phyloP scores from a whole-genome alignment of 2,329 filamentous ascomycete species.

The Fusarium fujikuroi region DNA sequence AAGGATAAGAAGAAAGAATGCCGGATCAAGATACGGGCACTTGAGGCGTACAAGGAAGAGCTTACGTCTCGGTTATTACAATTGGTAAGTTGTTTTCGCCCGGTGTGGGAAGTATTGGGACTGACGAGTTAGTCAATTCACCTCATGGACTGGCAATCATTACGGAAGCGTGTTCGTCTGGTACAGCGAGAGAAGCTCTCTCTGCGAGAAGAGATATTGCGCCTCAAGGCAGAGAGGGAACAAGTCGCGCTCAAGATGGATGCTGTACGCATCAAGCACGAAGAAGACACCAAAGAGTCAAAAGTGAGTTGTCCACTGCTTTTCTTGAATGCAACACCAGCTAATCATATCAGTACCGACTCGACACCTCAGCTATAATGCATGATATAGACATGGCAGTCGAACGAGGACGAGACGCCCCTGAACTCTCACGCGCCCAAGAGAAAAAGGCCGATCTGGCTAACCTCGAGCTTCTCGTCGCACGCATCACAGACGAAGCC shows the following conservation, averaged over 20 bases:
- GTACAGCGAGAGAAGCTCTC: constrained; percentile 67
- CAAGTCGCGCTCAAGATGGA: constrained; percentile 72
- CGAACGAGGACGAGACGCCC: constrained; percentile 60
- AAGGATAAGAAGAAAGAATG: constrained; percentile 63
- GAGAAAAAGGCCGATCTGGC: constrained; percentile 62
- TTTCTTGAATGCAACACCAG: accelerated
- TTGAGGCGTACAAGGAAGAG: constrained; percentile 69
- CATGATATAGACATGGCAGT: constrained; percentile 71
- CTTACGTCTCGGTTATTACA: constrained; percentile 65
- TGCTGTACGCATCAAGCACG: constrained; percentile 68
- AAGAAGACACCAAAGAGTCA: constrained; percentile 62
- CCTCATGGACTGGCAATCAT: constrained; percentile 66
- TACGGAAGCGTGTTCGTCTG: constrained; percentile 67
- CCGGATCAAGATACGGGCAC: constrained; percentile 64
- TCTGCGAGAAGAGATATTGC: constrained; percentile 69
- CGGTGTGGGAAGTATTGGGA: accelerated
- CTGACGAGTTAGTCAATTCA: constrained; percentile 62
- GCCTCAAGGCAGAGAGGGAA: constrained; percentile 68
- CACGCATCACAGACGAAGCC: constrained; percentile 64
- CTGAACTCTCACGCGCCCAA: constrained; percentile 57
- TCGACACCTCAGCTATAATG: constrained; percentile 67
- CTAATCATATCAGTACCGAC: constrained; percentile 52
- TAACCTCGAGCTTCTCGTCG: constrained; percentile 67
- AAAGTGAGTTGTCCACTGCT: constrained; percentile 53
- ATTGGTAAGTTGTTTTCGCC: constrained; percentile 59